These are phyloP conservation scores for Aureobasidium namibiae DNA, from an alignment of 2,329 filamentous ascomycete genomes.

Conservation along the genomic window DNA sequence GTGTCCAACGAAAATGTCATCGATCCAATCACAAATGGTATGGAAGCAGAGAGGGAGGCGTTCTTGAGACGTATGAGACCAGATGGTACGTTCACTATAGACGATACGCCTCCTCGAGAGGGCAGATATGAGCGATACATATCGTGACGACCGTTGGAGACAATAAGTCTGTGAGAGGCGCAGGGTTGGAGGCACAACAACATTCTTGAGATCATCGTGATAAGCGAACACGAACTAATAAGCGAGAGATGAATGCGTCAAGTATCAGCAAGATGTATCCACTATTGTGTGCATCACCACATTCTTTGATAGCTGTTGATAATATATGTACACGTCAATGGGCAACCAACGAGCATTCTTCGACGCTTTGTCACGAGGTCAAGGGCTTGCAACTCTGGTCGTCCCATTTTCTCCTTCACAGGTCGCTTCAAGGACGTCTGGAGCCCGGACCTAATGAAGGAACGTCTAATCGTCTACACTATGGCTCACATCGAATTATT, in stretches of 20 bases:
- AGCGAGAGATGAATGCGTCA: background rate
- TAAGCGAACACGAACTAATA: background rate
- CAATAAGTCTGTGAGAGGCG: background rate
- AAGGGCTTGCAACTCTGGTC: no score
- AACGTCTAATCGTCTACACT: no score
- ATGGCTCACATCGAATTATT: no score
- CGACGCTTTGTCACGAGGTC: no score
- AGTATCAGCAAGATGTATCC: background rate
- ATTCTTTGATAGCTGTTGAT: background rate
- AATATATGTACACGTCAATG: background rate
- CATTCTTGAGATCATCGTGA: background rate
- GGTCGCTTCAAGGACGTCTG: no score
- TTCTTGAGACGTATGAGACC: conserved; percentile 18
- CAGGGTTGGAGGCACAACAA: background rate
- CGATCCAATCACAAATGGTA: conserved; percentile 14
- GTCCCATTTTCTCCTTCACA: no score
- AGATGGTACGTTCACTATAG: background rate
- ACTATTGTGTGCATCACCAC: background rate
- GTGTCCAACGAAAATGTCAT: conserved; percentile 20
- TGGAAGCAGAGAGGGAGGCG: conserved; percentile 20
- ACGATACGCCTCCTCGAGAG: conserved; percentile 24
- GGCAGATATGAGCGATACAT: conserved; percentile 25
- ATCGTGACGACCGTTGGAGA: background rate
- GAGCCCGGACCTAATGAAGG: no score
- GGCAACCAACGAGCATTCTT: no score